Evolutionary conservation across 2,329 filamentous ascomycete species (phyloP), one percentile per base, ranked within the genome.

Genomic region (Colletotrichum nymphaeae): DNA sequence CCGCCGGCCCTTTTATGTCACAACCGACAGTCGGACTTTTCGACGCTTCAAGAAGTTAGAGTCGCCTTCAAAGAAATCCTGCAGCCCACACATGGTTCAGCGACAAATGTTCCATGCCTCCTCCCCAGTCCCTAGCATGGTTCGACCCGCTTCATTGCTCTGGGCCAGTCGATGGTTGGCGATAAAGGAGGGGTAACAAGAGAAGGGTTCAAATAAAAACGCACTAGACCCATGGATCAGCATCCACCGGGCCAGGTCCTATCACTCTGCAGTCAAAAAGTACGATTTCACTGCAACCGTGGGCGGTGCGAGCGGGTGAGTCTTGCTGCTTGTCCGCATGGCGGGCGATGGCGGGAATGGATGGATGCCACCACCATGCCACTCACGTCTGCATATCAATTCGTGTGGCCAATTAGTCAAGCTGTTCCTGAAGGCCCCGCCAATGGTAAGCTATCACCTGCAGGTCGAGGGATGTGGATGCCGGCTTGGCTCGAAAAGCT

Each of bases 161-260:
- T 35, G 62, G 32, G 14, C 71, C 67, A 71, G 67, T 73, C 67
- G 49, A 63, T 30, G 67, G 26, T 30, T 65, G 46, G 67, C 67
- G 71, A 73, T 73, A 73, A 73, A 73, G 67, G 67, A 70, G 71
- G 71, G 67, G 67, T 56, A 65, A 32, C 9, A 9, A 16, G 26
- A 32, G 19, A 19, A 49, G 42, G 42, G 19, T 22, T 22, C 19
- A n/a, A 49, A 49, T n/a, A n/a, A 49, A 49, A 49, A 49, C 19
- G 12, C n/a, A 69, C 70, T 49, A 52, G 16, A 53, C 55, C 37
- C 59, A 65, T 60, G 66, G 37, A 60, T 56, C 26, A 62, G 35
- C 42, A 46, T 46, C 55, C 19, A n/a, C 42, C 42, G 60, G 32
- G 67, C 35, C 66, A 64, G 16, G 46, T 35, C 24, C 63, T 46